Evolutionary conservation across 371 early-diverging fungal species (phyloP).

Genomic region (Umbelopsis sp.): DNA sequence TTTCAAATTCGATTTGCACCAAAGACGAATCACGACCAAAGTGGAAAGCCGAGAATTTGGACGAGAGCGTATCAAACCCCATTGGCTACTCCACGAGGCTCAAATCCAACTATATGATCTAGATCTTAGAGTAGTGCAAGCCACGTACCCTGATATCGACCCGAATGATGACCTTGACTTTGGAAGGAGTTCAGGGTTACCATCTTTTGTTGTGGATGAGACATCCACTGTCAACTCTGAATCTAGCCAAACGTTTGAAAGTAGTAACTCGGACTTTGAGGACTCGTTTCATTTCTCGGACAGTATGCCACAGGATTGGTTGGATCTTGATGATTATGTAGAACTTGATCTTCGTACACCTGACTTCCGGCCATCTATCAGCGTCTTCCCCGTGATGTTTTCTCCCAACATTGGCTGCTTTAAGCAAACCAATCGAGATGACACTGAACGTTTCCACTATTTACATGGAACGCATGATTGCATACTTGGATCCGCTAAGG

Average conservation of each 20-base stretch:
- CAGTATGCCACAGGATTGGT: slow-evolving; percentile 47
- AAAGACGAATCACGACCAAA: slow-evolving; percentile 40
- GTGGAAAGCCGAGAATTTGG: slow-evolving; percentile 37
- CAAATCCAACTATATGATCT: slow-evolving; percentile 50
- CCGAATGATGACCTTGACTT: not conserved
- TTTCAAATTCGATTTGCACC: slow-evolving; percentile 55
- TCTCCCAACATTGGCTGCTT: slow-evolving; percentile 65
- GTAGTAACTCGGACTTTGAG: not conserved
- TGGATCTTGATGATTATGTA: slow-evolving; percentile 54
- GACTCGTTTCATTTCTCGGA: slow-evolving; percentile 21
- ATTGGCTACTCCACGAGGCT: slow-evolving; percentile 53
- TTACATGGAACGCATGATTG: slow-evolving; percentile 54
- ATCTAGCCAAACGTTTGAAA: not conserved
- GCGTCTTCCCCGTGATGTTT: slow-evolving; percentile 64
- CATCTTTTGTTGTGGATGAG: slow-evolving; percentile 4
- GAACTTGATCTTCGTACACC: slow-evolving; percentile 38
- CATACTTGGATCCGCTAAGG: slow-evolving; percentile 48
- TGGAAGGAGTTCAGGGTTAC: not conserved
- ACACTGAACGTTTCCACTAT: slow-evolving; percentile 43
- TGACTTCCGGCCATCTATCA: slow-evolving; percentile 32
- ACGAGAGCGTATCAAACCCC: slow-evolving; percentile 45
- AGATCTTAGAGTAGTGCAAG: slow-evolving; percentile 49
- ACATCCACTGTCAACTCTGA: slow-evolving; percentile 2
- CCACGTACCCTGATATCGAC: slow-evolving; percentile 22
- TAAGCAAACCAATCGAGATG: slow-evolving; percentile 54